These are phyloP conservation scores for Colletotrichum sp. DNA, from an alignment of 2,329 filamentous ascomycete genomes.

Conservation along the genomic window DNA sequence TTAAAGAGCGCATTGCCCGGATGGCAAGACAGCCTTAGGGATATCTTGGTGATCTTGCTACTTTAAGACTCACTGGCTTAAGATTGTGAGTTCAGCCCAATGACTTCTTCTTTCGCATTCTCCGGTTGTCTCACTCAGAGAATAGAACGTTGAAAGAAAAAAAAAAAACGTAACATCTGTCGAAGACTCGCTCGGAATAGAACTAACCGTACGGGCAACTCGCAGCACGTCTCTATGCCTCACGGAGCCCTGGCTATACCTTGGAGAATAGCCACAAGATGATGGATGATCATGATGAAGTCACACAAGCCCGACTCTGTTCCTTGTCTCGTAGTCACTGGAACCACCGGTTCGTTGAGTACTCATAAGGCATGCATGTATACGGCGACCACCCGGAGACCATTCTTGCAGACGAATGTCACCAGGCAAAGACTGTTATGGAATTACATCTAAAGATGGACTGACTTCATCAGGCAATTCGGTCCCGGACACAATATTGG, in stretches of 20 bases:
- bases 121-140: too few species aligned
- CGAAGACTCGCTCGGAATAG: rapidly evolving
- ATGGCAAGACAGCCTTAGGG: neutral
- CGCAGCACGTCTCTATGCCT: rapidly evolving
- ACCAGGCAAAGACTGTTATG: too few species aligned
- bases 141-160: too few species aligned
- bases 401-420: too few species aligned
- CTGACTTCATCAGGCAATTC: too few species aligned
- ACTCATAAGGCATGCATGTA: neutral
- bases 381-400: too few species aligned
- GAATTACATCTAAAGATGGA: too few species aligned
- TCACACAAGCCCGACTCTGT: rapidly evolving
- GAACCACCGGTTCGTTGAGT: rapidly evolving
- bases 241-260: neutral
- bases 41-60: neutral
- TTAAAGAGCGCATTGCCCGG: neutral
- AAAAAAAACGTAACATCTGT: neutral
- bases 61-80: neutral
- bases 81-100: too few species aligned
- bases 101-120: too few species aligned
- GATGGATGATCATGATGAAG: rapidly evolving
- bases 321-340: neutral
- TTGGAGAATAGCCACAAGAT: neutral
- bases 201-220: neutral
- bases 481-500: too few species aligned